phyloP scores from a whole-genome alignment of 2,329 filamentous ascomycete genomes.

The Microsporum ferrugineum region DNA sequence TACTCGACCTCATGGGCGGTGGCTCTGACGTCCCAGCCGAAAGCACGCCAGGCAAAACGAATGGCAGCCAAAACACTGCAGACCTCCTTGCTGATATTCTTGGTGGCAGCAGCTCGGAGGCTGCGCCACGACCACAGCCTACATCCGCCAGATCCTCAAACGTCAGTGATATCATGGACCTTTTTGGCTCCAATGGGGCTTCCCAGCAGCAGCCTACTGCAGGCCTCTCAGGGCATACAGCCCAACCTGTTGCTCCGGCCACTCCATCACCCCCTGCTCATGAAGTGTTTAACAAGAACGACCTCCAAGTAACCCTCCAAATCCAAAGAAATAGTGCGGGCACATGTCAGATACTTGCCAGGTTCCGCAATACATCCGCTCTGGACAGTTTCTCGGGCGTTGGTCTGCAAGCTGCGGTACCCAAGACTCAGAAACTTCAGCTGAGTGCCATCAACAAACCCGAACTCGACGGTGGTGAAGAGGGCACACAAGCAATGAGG shows the following conservation, averaged over 20 bases:
- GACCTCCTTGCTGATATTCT: constrained; percentile 88
- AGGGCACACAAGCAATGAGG: constrained; percentile 85
- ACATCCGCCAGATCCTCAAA: constrained; percentile 50
- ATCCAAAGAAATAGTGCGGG: constrained; percentile 62
- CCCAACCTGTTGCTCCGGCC: constrained; percentile 37
- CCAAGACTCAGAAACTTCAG: constrained; percentile 90
- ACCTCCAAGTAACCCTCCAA: constrained; percentile 66
- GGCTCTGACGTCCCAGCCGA: constrained; percentile 54
- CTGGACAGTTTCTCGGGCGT: constrained; percentile 59
- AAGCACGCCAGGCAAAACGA: constrained; percentile 43
- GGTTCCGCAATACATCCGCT: constrained; percentile 66
- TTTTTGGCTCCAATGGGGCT: constrained; percentile 51
- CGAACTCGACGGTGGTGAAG: constrained; percentile 63
- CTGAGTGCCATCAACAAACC: constrained; percentile 76
- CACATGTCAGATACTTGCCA: constrained; percentile 67
- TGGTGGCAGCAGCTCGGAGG: constrained; percentile 49
- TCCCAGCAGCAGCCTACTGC: constrained; percentile 35
- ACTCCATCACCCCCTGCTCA: constrained; percentile 42
- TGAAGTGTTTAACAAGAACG: constrained; percentile 76
- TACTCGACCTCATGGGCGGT: constrained; percentile 81
- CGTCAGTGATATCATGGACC: constrained; percentile 74
- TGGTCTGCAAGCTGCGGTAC: constrained; percentile 84
- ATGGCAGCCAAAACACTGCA: constrained; percentile 59
- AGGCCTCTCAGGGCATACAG: constrained; percentile 40
- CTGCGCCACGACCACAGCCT: constrained; percentile 32